Conservation (phyloP, 1,139 yeast species). For the Yamadazyma friedrichii region DNA sequence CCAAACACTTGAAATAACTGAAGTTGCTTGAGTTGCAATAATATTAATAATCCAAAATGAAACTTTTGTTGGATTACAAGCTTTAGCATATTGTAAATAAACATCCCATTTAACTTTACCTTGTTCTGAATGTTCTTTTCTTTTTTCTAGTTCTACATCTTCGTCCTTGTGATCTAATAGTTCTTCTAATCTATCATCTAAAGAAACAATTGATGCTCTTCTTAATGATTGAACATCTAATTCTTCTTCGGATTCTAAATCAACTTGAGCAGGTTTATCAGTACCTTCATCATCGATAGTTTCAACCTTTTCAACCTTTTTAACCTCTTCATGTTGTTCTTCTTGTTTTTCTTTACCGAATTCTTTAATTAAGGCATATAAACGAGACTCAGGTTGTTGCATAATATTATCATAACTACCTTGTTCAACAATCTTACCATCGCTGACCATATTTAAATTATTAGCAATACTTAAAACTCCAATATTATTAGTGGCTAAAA, state of each 20-base stretch:
- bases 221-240: conserved; percentile 51
- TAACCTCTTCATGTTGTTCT: conserved; percentile 11
- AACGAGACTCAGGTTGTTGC: conserved; percentile 50
- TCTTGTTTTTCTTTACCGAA: conserved; percentile 59
- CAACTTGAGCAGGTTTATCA: conserved; percentile 11
- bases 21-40: conserved; percentile 56
- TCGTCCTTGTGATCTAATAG: conserved; percentile 39
- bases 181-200: conserved; percentile 37
- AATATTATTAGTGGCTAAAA: conserved; percentile 87
- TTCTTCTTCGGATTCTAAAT: conserved; percentile 35
- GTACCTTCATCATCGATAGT: conserved; percentile 3
- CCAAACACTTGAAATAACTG: conserved; percentile 71
- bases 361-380: conserved; percentile 66
- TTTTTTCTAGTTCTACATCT: conserved; percentile 41
- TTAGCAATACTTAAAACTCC: conserved; percentile 81
- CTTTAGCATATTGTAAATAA: conserved; percentile 77
- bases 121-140: conserved; percentile 82
- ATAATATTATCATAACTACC: conserved; percentile 66
- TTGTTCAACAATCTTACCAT: conserved; percentile 77
- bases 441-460: conserved; percentile 66
- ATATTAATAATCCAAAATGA: conserved; percentile 50
- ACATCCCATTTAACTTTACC: conserved; percentile 94
- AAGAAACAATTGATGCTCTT: conserved; percentile 68
- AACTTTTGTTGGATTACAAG: conserved; percentile 80
- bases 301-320: conserved; percentile 6